Evolutionary conservation across 1,139 yeast species (phyloP), one percentile per base, ranked within the genome.

Genomic region (Lodderomyces jiufengensis): DNA sequence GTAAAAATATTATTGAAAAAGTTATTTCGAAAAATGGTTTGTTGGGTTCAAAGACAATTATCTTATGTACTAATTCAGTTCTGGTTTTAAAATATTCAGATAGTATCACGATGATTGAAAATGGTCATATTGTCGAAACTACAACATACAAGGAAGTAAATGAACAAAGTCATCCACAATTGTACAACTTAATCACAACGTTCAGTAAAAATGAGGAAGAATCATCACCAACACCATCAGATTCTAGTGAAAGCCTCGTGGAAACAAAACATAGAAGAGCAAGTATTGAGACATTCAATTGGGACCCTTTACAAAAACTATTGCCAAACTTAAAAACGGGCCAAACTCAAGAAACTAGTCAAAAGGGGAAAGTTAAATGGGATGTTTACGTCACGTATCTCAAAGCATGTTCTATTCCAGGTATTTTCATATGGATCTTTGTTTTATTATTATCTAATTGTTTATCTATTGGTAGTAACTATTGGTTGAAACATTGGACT

Each of bases 1-100:
- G 95, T 12, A 80, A 76, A 49, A 95, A 88, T 56, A 71, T 64
- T 18, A 59, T 62, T 28, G 59, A 63, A 20, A 52, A 59, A 32
- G 73, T 69, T 3, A 47, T 63, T 27, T 41, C 58, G 18, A 38
- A 32, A 20, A 23, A 25, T 8, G 67, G 67, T 1, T 42, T 63
- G 23, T 47, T 63, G 23, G 49, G 54, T 4, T 39, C 54, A 5
- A 61, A 57, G 34, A 59, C 68, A 1, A 49, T 59, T 10, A 46
- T 64, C 5, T 50, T 64, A 21, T 56, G 64, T 21, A 63, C 70
- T 1, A 63, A 64, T 39, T 54, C 61, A 4, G 52, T 61, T 4
- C 42, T 53, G 3, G 64, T 62, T 1, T 55, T 64, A 34, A 51
- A 48, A 25, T 50, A 50, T 29, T 54, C 69, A 3, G 51, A 58